Percentiles rank a stretch among this genome's conserved stretches.
These are phyloP conservation scores for Chalciporus piperatoides DNA, from an alignment of 1,284 basidiomycete genomes.

Conservation along the genomic window DNA sequence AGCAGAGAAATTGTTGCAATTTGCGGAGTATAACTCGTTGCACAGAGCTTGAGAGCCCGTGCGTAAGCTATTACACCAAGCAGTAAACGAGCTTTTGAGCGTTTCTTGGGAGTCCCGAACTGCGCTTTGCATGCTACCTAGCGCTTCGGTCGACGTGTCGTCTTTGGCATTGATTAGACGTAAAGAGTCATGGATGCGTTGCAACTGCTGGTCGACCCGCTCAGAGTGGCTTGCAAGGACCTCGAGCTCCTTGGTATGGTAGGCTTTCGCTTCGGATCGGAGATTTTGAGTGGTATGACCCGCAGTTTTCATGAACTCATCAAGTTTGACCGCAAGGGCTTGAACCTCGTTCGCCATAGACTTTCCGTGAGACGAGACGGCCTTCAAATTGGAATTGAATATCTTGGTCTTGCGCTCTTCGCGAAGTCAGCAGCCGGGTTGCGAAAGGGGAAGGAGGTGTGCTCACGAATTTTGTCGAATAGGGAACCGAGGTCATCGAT, in stretches of 20 bases:
- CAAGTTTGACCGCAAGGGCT: constrained; percentile 55
- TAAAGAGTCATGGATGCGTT: constrained; percentile 55
- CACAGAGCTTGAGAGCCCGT: constrained; percentile 47
- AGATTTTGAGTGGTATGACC: constrained; percentile 52
- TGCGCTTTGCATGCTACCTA: constrained; percentile 44
- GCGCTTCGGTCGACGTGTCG: constrained; percentile 49
- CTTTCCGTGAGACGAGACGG: constrained; percentile 61
- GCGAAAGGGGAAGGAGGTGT: not conserved
- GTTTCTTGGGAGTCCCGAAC: constrained; percentile 52
- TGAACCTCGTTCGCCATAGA: constrained; percentile 50
- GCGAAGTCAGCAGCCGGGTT: constrained; percentile 12
- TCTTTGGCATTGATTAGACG: constrained; percentile 57
- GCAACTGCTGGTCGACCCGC: constrained; percentile 59
- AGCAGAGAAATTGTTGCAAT: constrained; percentile 41
- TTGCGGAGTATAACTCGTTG: constrained; percentile 42
- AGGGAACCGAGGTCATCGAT: constrained; percentile 70
- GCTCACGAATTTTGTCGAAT: constrained; percentile 81
- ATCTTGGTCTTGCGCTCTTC: constrained; percentile 74
- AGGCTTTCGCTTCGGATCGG: constrained; percentile 52
- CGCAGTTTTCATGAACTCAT: constrained; percentile 59
- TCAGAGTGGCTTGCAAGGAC: constrained; percentile 49
- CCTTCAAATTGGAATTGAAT: constrained; percentile 63
- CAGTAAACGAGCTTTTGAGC: constrained; percentile 49
- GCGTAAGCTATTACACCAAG: constrained; percentile 54
- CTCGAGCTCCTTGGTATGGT: constrained; percentile 56